Evolutionary conservation across 805 yeast genomes (phyloP).

Genomic region (Soucietia sequanensis): DNA sequence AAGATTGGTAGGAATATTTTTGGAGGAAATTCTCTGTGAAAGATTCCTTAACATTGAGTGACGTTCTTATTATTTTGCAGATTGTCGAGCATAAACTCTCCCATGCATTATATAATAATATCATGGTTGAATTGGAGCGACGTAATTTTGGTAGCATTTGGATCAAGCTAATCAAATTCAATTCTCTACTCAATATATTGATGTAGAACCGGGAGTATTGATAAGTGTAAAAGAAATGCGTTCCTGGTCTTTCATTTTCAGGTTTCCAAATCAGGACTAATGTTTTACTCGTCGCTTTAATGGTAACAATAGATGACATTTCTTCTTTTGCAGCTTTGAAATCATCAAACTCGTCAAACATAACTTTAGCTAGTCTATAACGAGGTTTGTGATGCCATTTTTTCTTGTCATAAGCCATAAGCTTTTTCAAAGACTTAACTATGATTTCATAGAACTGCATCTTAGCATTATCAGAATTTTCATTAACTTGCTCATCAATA

Average conservation of each 20-base stretch:
- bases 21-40: constrained; percentile 54
- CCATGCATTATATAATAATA: constrained; percentile 63
- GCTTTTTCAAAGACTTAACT: constrained; percentile 44
- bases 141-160: constrained; percentile 72
- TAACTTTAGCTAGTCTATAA: constrained; percentile 65
- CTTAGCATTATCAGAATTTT: not conserved
- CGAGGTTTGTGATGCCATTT: constrained; percentile 91
- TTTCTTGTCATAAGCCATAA: constrained; percentile 65
- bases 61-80: constrained; percentile 50
- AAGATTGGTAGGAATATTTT: constrained; percentile 42
- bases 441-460: constrained; percentile 37
- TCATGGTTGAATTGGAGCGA: constrained; percentile 74
- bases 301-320: constrained; percentile 59
- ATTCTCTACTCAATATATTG: constrained; percentile 48
- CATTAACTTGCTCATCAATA: constrained; percentile 1
- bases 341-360: constrained; percentile 53
- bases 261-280: constrained; percentile 92
- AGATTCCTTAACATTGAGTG: constrained; percentile 40
- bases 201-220: constrained; percentile 67
- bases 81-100: constrained; percentile 54
- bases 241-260: constrained; percentile 87
- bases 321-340: constrained; percentile 57
- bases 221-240: constrained; percentile 76
- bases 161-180: constrained; percentile 60
- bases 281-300: constrained; percentile 67